These are phyloP conservation scores for Pseudocercospora crystallina DNA, from an alignment of 2,329 filamentous ascomycete species.

Conservation along the genomic window DNA sequence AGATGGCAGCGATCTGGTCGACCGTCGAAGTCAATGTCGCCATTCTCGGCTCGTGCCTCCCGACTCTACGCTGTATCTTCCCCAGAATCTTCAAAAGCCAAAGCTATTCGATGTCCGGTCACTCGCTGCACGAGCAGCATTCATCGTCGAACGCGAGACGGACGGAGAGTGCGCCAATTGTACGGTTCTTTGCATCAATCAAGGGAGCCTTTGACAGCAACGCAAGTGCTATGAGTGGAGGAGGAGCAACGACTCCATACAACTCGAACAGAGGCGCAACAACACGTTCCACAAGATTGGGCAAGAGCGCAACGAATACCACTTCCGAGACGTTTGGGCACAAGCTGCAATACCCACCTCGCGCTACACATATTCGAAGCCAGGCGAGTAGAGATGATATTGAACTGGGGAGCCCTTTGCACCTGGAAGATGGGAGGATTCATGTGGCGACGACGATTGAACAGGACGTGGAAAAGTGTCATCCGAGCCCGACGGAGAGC, in stretches of 20 bases:
- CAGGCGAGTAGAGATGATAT: conserved; percentile 16
- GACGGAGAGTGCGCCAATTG: too few relatives aligned
- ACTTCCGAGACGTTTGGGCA: too few relatives aligned
- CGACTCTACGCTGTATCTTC: conserved; percentile 38
- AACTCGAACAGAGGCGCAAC: too few relatives aligned
- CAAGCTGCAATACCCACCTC: too few relatives aligned
- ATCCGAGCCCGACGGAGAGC: neutral
- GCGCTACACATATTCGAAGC: neutral
- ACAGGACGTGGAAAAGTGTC: conserved; percentile 16
- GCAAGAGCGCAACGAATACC: too few relatives aligned
- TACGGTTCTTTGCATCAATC: too few relatives aligned
- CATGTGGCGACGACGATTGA: conserved; percentile 22
- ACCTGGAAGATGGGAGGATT: conserved; percentile 14
- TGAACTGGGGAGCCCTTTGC: conserved; percentile 8
- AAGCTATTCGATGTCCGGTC: too few relatives aligned
- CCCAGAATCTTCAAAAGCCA: conserved; percentile 32
- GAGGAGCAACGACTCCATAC: too few relatives aligned
- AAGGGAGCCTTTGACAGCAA: neutral
- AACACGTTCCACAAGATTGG: too few relatives aligned
- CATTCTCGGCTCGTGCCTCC: conserved; percentile 39
- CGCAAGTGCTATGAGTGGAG: conserved; percentile 3
- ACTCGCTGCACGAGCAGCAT: too few relatives aligned
- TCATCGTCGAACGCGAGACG: too few relatives aligned
- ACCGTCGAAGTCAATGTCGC: conserved; percentile 37
- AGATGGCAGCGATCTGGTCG: conserved; percentile 37